A percentile compares a stretch with the other conserved stretches of the same genome.
phyloP scores from a whole-genome alignment of 2,329 filamentous ascomycete species.

The Colletotrichum sp. region DNA sequence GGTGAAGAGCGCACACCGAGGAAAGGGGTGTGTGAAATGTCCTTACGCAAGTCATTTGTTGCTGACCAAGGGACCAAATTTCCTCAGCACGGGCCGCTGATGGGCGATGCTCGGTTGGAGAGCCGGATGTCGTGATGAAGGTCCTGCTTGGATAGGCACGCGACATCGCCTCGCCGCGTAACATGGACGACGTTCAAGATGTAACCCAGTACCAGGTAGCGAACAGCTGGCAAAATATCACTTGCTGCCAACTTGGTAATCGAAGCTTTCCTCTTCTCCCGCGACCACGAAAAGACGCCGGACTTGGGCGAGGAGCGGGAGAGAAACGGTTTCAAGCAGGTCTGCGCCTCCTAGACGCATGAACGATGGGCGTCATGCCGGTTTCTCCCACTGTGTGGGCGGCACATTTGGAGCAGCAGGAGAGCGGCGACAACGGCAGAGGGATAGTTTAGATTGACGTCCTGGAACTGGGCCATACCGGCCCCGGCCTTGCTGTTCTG shows the following conservation, averaged over 20 bases:
- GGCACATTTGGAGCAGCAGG: background rate
- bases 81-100: background rate
- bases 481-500: background rate
- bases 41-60: background rate
- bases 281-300: background rate
- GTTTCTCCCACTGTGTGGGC: constrained; percentile 2
- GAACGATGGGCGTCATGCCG: constrained; percentile 4
- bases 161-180: background rate
- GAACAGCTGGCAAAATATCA: background rate
- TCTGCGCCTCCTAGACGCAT: constrained; percentile 15
- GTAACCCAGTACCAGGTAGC: background rate
- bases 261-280: background rate
- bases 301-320: background rate
- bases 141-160: background rate
- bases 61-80: background rate
- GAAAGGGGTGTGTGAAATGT: background rate
- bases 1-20: background rate
- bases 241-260: background rate
- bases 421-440: background rate
- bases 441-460: background rate
- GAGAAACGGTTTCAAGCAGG: constrained; percentile 13
- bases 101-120: background rate
- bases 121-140: background rate
- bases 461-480: background rate
- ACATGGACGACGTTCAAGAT: background rate